These are phyloP conservation scores for Magnusiomyces magnusii DNA, from an alignment of 1,139 yeast genomes.

Conservation along the genomic window DNA sequence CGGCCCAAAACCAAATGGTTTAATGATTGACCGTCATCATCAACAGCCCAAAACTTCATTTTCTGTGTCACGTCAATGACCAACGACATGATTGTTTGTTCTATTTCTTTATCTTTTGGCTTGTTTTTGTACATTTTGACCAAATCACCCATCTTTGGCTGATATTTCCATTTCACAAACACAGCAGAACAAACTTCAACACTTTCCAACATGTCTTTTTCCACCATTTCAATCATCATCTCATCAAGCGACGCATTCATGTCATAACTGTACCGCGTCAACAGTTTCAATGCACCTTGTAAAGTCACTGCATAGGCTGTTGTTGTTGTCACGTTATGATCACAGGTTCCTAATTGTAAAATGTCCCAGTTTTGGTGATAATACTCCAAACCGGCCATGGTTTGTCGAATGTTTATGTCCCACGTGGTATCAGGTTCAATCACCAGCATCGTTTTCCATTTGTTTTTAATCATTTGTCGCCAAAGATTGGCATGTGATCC, in stretches of 20 bases:
- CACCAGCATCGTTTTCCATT: background rate
- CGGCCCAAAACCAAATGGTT: no score
- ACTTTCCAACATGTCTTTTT: slow-evolving; percentile 11
- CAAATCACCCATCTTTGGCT: background rate
- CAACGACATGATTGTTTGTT: no score
- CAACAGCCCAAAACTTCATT: no score
- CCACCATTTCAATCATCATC: slow-evolving; percentile 15
- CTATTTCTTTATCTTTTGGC: no score
- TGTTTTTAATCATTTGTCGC: background rate
- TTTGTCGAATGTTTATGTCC: background rate
- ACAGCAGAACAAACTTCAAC: slow-evolving; percentile 18
- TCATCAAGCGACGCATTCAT: slow-evolving; percentile 18
- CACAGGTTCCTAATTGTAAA: slow-evolving; percentile 30
- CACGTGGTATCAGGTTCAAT: background rate
- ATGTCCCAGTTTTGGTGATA: slow-evolving; percentile 35
- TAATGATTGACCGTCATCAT: no score
- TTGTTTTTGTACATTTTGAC: no score
- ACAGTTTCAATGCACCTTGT: slow-evolving; percentile 18
- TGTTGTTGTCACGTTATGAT: slow-evolving; percentile 21
- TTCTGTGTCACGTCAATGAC: no score
- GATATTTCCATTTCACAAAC: slow-evolving; percentile 18
- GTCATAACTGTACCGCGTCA: slow-evolving; percentile 17
- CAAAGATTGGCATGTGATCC: slow-evolving; percentile 3
- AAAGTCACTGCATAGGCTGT: slow-evolving; percentile 20
- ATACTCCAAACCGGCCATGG: slow-evolving; percentile 21